Evolutionary conservation across 257 asterid genomes (phyloP).

Genomic region (Cordia subcordata): DNA sequence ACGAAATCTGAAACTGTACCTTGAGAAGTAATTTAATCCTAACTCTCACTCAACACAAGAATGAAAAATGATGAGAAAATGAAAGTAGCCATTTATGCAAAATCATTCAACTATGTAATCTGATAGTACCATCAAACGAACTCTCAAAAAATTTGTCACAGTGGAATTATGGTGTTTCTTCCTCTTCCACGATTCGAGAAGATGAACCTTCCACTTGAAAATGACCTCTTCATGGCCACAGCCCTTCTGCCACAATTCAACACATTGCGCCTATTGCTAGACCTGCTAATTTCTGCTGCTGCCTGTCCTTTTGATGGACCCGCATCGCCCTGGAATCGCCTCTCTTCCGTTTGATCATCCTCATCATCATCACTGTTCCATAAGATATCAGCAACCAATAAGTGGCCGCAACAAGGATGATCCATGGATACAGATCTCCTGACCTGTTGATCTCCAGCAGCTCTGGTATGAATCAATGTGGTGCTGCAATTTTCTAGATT

Average conservation of each 20-base stretch:
- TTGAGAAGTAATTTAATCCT: too few relatives aligned
- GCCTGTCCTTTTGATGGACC: too few relatives aligned
- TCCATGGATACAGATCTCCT: constrained; percentile 41
- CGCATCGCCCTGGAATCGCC: too few relatives aligned
- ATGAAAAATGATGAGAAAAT: too few relatives aligned
- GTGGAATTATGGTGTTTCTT: constrained; percentile 22
- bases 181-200: constrained; percentile 30
- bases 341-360: constrained; percentile 8
- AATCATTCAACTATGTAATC: too few relatives aligned
- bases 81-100: too few relatives aligned
- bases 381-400: constrained; percentile 33
- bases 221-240: constrained; percentile 31
- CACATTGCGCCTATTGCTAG: constrained; percentile 8
- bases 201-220: constrained; percentile 40
- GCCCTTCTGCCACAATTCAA: constrained; percentile 16
- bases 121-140: too few relatives aligned
- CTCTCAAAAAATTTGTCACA: constrained; percentile 23
- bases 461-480: too few relatives aligned
- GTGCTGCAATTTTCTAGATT: not conserved
- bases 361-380: constrained; percentile 19
- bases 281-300: constrained; percentile 14
- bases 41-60: too few relatives aligned
- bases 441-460: not conserved
- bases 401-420: constrained; percentile 10
- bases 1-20: too few relatives aligned